Conservation (phyloP, 805 yeast genomes). For the Blastobotrys attinorum region DNA sequence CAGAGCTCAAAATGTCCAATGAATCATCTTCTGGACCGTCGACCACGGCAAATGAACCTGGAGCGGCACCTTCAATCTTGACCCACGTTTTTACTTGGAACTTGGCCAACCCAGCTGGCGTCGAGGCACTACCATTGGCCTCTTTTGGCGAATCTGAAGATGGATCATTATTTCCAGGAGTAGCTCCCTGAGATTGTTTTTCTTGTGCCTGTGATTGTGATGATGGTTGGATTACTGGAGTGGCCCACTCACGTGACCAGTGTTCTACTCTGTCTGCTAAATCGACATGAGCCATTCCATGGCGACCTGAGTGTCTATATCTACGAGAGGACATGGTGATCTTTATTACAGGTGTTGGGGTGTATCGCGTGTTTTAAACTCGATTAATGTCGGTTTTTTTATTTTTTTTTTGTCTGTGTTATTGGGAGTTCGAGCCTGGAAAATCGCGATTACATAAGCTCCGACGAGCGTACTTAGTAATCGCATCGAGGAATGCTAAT, state of each 20-base stretch:
- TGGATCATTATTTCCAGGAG: no score
- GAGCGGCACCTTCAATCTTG: slow-evolving; percentile 13
- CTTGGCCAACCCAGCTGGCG: background rate
- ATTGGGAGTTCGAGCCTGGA: no score
- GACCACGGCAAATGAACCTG: slow-evolving; percentile 18
- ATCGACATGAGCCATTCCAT: slow-evolving; percentile 13
- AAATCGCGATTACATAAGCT: no score
- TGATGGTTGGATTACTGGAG: background rate
- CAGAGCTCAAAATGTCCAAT: slow-evolving; percentile 36
- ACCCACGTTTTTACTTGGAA: slow-evolving; percentile 32
- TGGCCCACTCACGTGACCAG: slow-evolving; percentile 30
- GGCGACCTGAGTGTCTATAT: slow-evolving; percentile 17
- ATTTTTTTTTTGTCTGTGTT: no score
- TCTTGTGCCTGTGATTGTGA: background rate
- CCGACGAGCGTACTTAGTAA: no score
- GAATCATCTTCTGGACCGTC: slow-evolving; percentile 38
- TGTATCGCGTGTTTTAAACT: no score
- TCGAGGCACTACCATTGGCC: background rate
- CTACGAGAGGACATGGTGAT: no score
- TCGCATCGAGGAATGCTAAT: no score
- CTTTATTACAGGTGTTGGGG: no score
- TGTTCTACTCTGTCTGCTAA: slow-evolving; percentile 18
- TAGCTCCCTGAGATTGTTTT: slow-evolving; percentile 4
- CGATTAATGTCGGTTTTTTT: slow-evolving; percentile 1
- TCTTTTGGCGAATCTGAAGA: background rate